phyloP scores from a whole-genome alignment of 2,329 filamentous ascomycete genomes.

The Pseudopithomyces maydicus region DNA sequence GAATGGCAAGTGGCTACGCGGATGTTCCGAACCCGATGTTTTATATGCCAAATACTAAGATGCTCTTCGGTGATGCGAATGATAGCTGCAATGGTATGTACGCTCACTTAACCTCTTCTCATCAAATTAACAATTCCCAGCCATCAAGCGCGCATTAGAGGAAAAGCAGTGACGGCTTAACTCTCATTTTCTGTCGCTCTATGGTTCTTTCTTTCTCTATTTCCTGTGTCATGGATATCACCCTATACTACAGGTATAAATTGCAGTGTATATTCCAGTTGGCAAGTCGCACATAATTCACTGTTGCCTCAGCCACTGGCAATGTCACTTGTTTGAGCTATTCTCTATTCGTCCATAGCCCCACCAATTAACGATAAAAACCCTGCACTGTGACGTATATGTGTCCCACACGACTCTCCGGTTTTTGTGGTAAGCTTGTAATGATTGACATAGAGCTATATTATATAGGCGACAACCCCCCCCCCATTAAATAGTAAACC shows the following conservation, averaged over 20 bases:
- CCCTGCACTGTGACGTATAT: slow-evolving; percentile 28
- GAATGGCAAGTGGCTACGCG: slow-evolving; percentile 86
- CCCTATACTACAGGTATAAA: too few relatives aligned
- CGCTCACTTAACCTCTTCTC: neutral
- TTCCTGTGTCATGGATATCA: neutral
- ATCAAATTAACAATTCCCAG: slow-evolving; percentile 26
- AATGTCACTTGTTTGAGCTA: neutral
- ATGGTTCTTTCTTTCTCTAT: neutral
- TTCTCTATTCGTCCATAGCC: neutral
- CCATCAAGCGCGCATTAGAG: slow-evolving; percentile 44
- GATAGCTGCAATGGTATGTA: slow-evolving; percentile 71
- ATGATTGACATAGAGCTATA: neutral
- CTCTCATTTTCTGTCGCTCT: neutral
- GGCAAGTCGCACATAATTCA: too few relatives aligned
- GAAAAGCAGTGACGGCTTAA: slow-evolving; percentile 33
- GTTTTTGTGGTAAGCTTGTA: slow-evolving; percentile 6
- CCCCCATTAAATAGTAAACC: too few relatives aligned
- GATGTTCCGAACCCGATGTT: slow-evolving; percentile 95
- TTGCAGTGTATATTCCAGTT: too few relatives aligned
- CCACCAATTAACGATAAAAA: neutral
- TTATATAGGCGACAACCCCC: too few relatives aligned
- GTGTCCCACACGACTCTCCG: neutral
- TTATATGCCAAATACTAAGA: slow-evolving; percentile 85
- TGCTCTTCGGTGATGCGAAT: slow-evolving; percentile 92
- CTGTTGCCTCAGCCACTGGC: too few relatives aligned